Percentiles rank a stretch among this genome's conserved stretches.
phyloP scores from a whole-genome alignment of 768 basidiomycete genomes.

The Tulasnella calospora region DNA sequence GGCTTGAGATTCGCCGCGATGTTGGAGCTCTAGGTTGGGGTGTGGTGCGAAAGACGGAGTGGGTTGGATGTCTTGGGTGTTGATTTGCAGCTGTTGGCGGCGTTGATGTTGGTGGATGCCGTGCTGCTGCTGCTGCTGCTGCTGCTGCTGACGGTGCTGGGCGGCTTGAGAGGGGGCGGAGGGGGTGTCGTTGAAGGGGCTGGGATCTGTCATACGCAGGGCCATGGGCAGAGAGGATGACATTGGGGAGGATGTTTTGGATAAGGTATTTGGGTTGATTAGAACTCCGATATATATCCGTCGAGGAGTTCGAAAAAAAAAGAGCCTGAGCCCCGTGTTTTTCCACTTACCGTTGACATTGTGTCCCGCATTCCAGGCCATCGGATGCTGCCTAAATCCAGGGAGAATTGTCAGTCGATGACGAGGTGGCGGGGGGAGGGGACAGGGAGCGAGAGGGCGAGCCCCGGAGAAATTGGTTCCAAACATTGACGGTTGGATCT shows the following conservation, averaged over 20 bases:
- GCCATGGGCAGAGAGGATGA: conserved; percentile 17
- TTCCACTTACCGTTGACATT: conserved; percentile 14
- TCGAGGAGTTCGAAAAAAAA: neutral
- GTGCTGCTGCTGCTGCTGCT: neutral
- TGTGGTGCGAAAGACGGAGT: neutral
- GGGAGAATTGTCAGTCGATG: conserved; percentile 1
- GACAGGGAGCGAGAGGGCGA: neutral
- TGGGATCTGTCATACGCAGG: conserved; percentile 5
- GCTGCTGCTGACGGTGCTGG: neutral
- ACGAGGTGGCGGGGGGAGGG: neutral
- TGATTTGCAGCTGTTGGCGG: conserved; percentile 3
- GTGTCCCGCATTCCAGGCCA: conserved; percentile 23
- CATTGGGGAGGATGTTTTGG: conserved; percentile 6
- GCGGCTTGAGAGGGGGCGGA: conserved; percentile 9
- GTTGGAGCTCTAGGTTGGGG: conserved; percentile 7
- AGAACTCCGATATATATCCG: conserved; percentile 4
- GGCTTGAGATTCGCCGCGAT: conserved; percentile 6
- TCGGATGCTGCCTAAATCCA: conserved; percentile 4
- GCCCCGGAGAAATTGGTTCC: neutral
- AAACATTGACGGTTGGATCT: neutral
- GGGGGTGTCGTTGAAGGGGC: conserved; percentile 9
- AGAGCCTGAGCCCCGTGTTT: neutral
- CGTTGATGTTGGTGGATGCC: neutral
- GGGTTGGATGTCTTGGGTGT: conserved; percentile 6
- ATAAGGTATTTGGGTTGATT: conserved; percentile 21